Base-by-base conservation (phyloP, 2,329 filamentous ascomycete genomes). In the Neofusicoccum laricinum region DNA sequence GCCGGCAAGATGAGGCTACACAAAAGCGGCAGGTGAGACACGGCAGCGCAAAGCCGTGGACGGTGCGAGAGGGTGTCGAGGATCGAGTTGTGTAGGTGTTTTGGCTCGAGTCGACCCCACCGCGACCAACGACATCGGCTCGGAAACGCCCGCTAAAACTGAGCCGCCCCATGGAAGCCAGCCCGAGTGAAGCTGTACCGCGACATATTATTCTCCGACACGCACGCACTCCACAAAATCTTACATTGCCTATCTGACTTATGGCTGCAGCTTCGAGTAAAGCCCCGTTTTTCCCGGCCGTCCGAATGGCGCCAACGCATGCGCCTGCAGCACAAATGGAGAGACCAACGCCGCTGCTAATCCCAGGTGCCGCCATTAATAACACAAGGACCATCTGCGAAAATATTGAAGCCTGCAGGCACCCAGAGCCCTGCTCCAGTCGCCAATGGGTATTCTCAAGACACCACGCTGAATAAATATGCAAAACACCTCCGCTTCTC, bases 351-450 rank as follows among this genome's bases (percentile, higher is more conserved):
- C 55, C 40, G 21, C 38, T 32, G 17, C 17, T 34, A 11, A 46
- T 46, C 21, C 40, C 41, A 41, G 17, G 38, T 19, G 51, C 30
- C 34, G 34, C 51, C 40, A 59, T 25, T 58, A 58, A 45, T 43
- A 58, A 58, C 40, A 45, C 53, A 45, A 43, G 53, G 36, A 41
- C 46, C 38, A 15, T 58, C 15, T 45, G 38, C 53, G 40, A 45
- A 58, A 8, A 3, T 58, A 41, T 32, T 30, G 19, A 46, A 46
- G 30, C 41, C 41, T 59, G 25, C 40, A 34, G 43, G 25, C 55
- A 59, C 55, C 55, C 55, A 63, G 61, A 63, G 61, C 41, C 57
- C 61, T 55, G 61, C 61, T 63, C 61, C 15, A 32, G 25, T 51
- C 19, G 51, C 41, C 43, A 53, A 40, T 48, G 62, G 62, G 62